phyloP scores from a whole-genome alignment of 371 early-diverging fungal species.

The Syncephalastrum racemosum region DNA sequence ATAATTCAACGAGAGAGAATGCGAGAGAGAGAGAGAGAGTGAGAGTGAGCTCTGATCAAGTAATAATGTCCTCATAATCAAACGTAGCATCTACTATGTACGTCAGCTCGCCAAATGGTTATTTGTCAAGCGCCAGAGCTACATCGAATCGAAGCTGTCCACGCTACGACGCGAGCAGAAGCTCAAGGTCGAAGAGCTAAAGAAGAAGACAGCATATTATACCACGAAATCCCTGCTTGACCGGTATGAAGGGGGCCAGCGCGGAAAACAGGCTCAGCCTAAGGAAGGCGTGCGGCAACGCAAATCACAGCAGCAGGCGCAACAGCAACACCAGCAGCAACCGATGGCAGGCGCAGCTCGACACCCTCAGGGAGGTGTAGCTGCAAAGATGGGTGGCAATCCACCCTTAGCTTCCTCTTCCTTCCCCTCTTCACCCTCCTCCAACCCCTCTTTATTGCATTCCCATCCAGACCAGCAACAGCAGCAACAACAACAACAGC shows the following conservation, averaged over 20 bases:
- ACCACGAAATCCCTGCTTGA: slow-evolving; percentile 90
- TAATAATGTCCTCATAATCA: too few species aligned
- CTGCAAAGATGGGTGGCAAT: not conserved
- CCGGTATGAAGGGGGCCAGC: slow-evolving; percentile 31
- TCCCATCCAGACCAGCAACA: too few species aligned
- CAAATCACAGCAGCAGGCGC: not conserved
- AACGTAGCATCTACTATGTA: slow-evolving; percentile 47
- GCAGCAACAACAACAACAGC: too few species aligned
- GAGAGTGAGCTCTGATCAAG: too few species aligned
- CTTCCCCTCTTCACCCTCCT: not conserved
- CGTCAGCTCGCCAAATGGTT: slow-evolving; percentile 48
- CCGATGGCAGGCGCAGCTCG: not conserved
- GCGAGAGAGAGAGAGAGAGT: too few species aligned
- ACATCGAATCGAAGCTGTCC: slow-evolving; percentile 51
- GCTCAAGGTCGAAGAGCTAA: slow-evolving; percentile 81
- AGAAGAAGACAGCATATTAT: slow-evolving; percentile 85
- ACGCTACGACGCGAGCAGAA: slow-evolving; percentile 57
- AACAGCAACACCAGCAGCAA: not conserved
- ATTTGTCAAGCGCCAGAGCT: slow-evolving; percentile 54
- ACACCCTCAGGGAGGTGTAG: slow-evolving; percentile 14
- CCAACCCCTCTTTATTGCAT: too few species aligned
- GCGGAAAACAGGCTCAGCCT: slow-evolving; percentile 1
- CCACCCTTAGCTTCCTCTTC: not conserved
- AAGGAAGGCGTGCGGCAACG: not conserved
- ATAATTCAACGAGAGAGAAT: too few species aligned